Evolutionary conservation across 2,329 filamentous ascomycete genomes (phyloP), one percentile per base, ranked within the genome.

Genomic region (Uncinocarpus reesii): DNA sequence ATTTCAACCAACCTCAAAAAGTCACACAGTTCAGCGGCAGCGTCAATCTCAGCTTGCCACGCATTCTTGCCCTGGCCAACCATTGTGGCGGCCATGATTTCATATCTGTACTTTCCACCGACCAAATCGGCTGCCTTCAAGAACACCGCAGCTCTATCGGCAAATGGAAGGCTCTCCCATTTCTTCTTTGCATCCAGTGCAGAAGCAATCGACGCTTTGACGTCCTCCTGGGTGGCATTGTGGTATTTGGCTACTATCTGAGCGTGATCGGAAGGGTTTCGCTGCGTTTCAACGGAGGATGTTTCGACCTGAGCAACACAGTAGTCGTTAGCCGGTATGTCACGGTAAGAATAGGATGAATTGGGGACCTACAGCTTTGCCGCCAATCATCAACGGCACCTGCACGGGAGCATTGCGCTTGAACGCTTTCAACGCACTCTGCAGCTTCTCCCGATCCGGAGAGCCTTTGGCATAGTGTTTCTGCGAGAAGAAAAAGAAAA

Each of bases 1-100:
- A n/a, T n/a, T n/a, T n/a, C n/a, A 21, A 37, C 52, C 34, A 42
- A 73, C 62, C 88, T 80, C 64, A 96, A 73, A 70, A 96, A 96
- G 65, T 98, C 90, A 58, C 80, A 83, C 58, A 94, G 71, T 74
- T 98, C 92, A 7, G 90, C 90, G 15, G 90, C 90, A 32, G 89
- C 78, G 67, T 96, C 90, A 55, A 96, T 96, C 75, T 98, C 90
- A n/a, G 92, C 90, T 70, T 98, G 90, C 88, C 88, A 96, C 41
- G 86, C 87, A 66, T 95, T 96, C 79, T 96, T 96, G 60, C 92
- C 90, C 70, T 98, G 90, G 52, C 90, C 92, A 26, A 95, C 74
- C 80, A 96, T 95, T 11, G 92, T 95, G 37, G 87, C 80, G 6
- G 92, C 90, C 85, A 96, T 94, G 59, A 98, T 79, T 49, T 95